Evolutionary conservation across 2,329 filamentous ascomycete species (phyloP).

Genomic region (Claviceps sp.): DNA sequence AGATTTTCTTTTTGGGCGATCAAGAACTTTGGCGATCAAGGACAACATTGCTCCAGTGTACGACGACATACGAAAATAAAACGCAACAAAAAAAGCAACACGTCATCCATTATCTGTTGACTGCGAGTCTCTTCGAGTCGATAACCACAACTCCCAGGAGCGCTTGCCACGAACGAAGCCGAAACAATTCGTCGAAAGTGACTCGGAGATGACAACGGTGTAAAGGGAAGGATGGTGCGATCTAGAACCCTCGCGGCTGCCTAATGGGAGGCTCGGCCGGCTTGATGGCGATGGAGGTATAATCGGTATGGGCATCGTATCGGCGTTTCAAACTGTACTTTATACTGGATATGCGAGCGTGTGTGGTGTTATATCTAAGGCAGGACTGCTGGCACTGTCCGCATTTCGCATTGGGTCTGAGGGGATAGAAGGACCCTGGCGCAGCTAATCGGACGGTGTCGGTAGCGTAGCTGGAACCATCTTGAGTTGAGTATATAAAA

Average conservation of each 20-base stretch:
- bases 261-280: not conserved
- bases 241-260: not conserved
- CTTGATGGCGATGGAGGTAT: conserved; percentile 4
- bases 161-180: not conserved
- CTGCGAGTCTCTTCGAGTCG: not conserved
- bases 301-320: conserved; percentile 17
- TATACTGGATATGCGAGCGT: conserved; percentile 9
- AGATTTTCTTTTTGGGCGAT: not conserved
- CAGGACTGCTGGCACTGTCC: not conserved
- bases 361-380: not conserved
- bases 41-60: not conserved
- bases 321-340: conserved; percentile 21
- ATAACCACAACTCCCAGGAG: not conserved
- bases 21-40: not conserved
- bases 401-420: not conserved
- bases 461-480: not conserved
- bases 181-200: not conserved
- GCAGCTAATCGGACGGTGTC: not conserved
- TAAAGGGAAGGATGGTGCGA: not conserved
- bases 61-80: not conserved
- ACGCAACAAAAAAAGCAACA: not conserved
- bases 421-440: not conserved
- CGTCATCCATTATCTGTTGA: not conserved
- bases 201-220: not conserved
- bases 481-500: not conserved